Evolutionary conservation across 2,329 filamentous ascomycete species (phyloP).

Genomic region (Raffaelea deltoideospora): DNA sequence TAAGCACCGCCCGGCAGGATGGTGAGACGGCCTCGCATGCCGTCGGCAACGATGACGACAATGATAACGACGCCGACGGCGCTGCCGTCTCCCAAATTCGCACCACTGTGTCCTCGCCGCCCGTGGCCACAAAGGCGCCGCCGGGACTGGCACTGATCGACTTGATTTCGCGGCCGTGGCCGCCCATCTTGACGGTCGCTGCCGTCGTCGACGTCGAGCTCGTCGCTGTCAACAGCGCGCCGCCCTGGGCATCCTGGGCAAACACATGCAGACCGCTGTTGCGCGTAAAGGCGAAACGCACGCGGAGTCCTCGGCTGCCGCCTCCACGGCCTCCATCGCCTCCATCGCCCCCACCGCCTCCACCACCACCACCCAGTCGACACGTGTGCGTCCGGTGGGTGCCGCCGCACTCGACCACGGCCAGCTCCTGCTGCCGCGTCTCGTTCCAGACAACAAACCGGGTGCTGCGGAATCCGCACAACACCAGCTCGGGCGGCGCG

Average conservation of each 20-base stretch:
- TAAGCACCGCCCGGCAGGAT: conserved; percentile 46
- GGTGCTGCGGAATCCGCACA: conserved; percentile 71
- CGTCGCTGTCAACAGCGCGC: too few relatives aligned
- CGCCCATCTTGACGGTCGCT: conserved; percentile 47
- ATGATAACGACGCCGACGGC: conserved; percentile 8
- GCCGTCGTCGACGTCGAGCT: conserved; percentile 29
- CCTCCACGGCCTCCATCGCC: neutral
- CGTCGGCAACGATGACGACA: too few relatives aligned
- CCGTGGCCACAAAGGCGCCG: conserved; percentile 41
- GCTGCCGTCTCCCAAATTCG: conserved; percentile 55
- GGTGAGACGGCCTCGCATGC: too few relatives aligned
- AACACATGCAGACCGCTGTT: conserved; percentile 38
- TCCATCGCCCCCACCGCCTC: too few relatives aligned
- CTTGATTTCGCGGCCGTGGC: conserved; percentile 74
- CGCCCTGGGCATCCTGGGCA: conserved; percentile 23
- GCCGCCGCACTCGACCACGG: conserved; percentile 67
- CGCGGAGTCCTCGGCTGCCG: conserved; percentile 16
- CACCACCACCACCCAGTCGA: too few relatives aligned
- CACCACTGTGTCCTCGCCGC: conserved; percentile 57
- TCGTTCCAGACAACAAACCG: conserved; percentile 74
- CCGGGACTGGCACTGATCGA: conserved; percentile 26
- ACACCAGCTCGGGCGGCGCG: conserved; percentile 35
- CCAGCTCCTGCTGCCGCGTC: conserved; percentile 51
- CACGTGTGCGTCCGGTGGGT: conserved; percentile 64
- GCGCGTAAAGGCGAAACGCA: conserved; percentile 60